Evolutionary conservation across 2,329 filamentous ascomycete genomes (phyloP).

Genomic region (Alternaria novae-zelandiae): DNA sequence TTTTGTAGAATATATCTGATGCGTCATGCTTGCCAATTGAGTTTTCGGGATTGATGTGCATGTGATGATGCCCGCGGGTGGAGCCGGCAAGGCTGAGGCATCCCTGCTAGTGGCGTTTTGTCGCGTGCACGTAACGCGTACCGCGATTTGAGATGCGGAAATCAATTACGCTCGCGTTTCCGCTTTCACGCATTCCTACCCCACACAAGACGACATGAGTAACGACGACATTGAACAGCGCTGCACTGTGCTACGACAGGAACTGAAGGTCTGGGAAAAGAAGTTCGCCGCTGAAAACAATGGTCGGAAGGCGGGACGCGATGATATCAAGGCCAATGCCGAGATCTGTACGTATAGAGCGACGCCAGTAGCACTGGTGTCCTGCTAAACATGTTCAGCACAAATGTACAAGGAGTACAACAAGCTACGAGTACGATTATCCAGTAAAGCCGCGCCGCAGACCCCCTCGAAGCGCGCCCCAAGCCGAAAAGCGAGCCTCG

Average conservation of each 20-base stretch:
- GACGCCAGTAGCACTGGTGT: neutral
- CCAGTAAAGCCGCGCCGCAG: slow-evolving; percentile 33
- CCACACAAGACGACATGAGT: slow-evolving; percentile 33
- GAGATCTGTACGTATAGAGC: slow-evolving; percentile 66
- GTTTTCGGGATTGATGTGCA: slow-evolving; percentile 11
- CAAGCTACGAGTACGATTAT: slow-evolving; percentile 58
- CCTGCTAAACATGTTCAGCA: slow-evolving; percentile 53
- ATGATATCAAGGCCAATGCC: slow-evolving; percentile 77
- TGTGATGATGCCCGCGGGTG: slow-evolving; percentile 10
- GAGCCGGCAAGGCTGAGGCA: slow-evolving; percentile 28
- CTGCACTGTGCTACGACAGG: slow-evolving; percentile 86
- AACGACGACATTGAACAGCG: slow-evolving; percentile 54
- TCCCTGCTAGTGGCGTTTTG: slow-evolving; percentile 23
- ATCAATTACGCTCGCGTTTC: slow-evolving; percentile 19
- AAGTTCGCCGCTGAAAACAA: slow-evolving; percentile 67
- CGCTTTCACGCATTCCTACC: slow-evolving; percentile 10
- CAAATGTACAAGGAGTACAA: slow-evolving; percentile 80
- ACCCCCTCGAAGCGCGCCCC: slow-evolving; percentile 41
- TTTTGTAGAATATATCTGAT: slow-evolving; percentile 49
- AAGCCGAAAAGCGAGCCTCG: slow-evolving; percentile 26
- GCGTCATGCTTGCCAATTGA: slow-evolving; percentile 34
- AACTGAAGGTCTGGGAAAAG: slow-evolving; percentile 77
- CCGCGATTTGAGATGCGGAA: slow-evolving; percentile 33
- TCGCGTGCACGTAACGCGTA: slow-evolving; percentile 39
- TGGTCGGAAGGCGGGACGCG: slow-evolving; percentile 72